phyloP scores from a whole-genome alignment of 768 basidiomycete species.

The Royoungia palumana region DNA sequence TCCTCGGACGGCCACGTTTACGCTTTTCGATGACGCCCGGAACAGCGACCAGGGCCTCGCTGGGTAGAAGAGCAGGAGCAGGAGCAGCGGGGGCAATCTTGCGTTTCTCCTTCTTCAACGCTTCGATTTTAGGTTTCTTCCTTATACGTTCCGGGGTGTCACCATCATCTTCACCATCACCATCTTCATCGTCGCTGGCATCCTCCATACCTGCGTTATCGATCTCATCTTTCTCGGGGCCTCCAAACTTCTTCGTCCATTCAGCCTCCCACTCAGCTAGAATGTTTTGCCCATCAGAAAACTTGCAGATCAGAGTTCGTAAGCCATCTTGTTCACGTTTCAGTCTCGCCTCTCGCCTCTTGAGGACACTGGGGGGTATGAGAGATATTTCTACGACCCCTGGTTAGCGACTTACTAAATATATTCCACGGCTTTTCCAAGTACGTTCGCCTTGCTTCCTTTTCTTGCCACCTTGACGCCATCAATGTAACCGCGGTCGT shows the following conservation, averaged over 20 bases:
- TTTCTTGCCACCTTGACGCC: constrained; percentile 91
- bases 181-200: constrained; percentile 42
- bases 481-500: constrained; percentile 82
- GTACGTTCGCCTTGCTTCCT: constrained; percentile 86
- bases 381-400: not conserved
- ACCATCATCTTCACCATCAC: constrained; percentile 38
- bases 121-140: constrained; percentile 57
- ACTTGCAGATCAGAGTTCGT: constrained; percentile 60
- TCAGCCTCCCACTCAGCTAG: constrained; percentile 73
- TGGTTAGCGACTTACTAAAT: constrained; percentile 47
- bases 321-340: constrained; percentile 74
- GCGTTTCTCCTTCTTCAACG: constrained; percentile 43
- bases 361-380: constrained; percentile 56
- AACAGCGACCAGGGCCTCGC: constrained; percentile 27
- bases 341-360: constrained; percentile 70
- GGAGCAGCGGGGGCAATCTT: constrained; percentile 32
- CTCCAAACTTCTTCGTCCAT: constrained; percentile 73
- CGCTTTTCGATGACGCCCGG: constrained; percentile 60
- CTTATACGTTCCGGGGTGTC: constrained; percentile 47
- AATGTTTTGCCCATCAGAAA: constrained; percentile 71
- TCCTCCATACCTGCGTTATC: constrained; percentile 42
- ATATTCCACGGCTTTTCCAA: constrained; percentile 89
- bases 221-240: constrained; percentile 72
- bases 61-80: constrained; percentile 18
- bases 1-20: constrained; percentile 81